A percentile compares a stretch with the other conserved stretches of the same genome.
Conservation (phyloP, 306 rosid species). For the Ceratonia siliqua region DNA sequence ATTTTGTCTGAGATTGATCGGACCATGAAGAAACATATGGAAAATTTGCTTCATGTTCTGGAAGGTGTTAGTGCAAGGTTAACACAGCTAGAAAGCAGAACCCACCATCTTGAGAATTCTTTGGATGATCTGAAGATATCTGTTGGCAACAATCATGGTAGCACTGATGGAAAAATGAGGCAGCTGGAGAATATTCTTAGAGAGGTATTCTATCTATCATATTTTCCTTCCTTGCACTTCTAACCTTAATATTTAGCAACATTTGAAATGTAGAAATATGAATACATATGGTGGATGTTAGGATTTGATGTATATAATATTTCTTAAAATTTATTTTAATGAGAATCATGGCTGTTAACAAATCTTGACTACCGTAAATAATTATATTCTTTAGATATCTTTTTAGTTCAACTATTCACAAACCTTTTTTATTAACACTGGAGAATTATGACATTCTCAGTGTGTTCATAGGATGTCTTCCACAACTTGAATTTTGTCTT, state of each 20-base stretch:
- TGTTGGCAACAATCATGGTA: conserved; percentile 76
- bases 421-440: background rate
- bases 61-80: conserved; percentile 83
- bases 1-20: conserved; percentile 76
- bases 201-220: conserved; percentile 57
- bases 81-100: conserved; percentile 79
- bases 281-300: conserved; percentile 11
- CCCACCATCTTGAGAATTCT: conserved; percentile 69
- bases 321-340: background rate
- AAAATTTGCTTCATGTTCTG: conserved; percentile 67
- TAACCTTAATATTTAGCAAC: conserved; percentile 8
- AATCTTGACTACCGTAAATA: background rate
- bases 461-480: background rate
- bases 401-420: conserved; percentile 13
- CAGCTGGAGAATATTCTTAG: conserved; percentile 77
- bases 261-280: conserved; percentile 32
- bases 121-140: conserved; percentile 78
- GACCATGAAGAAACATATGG: conserved; percentile 68
- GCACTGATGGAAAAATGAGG: conserved; percentile 78
- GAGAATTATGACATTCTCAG: background rate
- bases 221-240: background rate
- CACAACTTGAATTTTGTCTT: background rate
- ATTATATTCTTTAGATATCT: background rate
- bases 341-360: background rate
- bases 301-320: background rate